Evolutionary conservation across 129 eudicot species (phyloP).

Genomic region (Smallanthus sonchifolius): DNA sequence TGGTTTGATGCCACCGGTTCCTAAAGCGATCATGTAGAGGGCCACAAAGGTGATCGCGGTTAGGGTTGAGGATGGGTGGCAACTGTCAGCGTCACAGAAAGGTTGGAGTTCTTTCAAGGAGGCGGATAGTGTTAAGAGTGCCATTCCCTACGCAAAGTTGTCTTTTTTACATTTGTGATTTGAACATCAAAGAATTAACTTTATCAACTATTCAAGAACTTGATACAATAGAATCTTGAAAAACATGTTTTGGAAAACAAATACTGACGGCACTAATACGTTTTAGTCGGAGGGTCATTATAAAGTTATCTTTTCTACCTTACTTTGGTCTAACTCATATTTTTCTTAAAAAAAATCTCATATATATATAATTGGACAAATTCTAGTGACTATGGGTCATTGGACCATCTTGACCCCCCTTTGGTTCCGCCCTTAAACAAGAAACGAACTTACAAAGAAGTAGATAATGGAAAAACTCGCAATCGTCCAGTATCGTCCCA

Average conservation of each 20-base stretch:
- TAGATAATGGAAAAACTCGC: slow-evolving; percentile 64
- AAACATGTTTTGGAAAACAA: too few species aligned
- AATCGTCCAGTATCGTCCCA: slow-evolving; percentile 84
- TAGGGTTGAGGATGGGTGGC: slow-evolving; percentile 53
- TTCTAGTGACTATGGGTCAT: too few species aligned
- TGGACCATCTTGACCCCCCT: too few species aligned
- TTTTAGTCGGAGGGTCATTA: too few species aligned
- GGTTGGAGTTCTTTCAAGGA: slow-evolving; percentile 54
- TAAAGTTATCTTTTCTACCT: too few species aligned
- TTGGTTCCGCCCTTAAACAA: background rate
- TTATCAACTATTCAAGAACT: too few species aligned
- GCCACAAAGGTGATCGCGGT: slow-evolving; percentile 42
- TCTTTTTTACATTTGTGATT: background rate
- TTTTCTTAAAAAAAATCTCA: too few species aligned
- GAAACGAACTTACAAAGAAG: slow-evolving; percentile 45
- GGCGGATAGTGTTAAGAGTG: slow-evolving; percentile 63
- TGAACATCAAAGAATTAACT: too few species aligned
- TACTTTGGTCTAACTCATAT: too few species aligned
- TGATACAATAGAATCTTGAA: too few species aligned
- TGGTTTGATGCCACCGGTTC: slow-evolving; percentile 94
- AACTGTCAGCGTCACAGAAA: slow-evolving; percentile 32
- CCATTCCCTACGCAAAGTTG: slow-evolving; percentile 63
- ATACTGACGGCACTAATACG: too few species aligned
- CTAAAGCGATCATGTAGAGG: slow-evolving; percentile 70
- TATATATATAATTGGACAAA: too few species aligned